Conservation (phyloP, 2,329 filamentous ascomycete genomes). For the Pseudogymnoascus sp. region DNA sequence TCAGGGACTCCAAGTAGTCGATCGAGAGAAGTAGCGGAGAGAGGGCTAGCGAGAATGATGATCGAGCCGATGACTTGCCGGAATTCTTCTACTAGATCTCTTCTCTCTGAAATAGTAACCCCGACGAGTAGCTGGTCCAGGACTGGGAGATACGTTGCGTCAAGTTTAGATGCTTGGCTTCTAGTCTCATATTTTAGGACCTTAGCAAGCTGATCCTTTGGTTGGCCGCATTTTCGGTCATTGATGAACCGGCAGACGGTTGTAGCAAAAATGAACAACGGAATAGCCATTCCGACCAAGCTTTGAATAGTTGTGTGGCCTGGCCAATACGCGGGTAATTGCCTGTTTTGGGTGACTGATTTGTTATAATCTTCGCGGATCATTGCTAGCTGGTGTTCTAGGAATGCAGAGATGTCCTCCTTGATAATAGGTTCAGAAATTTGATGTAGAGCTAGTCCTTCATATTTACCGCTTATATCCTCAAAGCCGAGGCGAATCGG, state of each 20-base stretch:
- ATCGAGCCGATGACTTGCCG: slow-evolving; percentile 14
- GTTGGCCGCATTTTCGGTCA: slow-evolving; percentile 18
- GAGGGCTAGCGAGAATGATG: slow-evolving; percentile 15
- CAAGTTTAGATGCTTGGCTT: slow-evolving; percentile 18
- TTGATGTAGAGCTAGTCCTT: slow-evolving; percentile 19
- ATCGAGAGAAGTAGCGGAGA: slow-evolving; percentile 17
- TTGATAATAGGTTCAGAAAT: slow-evolving; percentile 15
- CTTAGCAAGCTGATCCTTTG: slow-evolving; percentile 19
- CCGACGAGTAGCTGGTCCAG: slow-evolving; percentile 15
- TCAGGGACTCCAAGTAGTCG: slow-evolving; percentile 16
- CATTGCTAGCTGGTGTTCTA: slow-evolving; percentile 13
- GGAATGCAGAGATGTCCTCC: slow-evolving; percentile 17
- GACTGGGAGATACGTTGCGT: slow-evolving; percentile 22
- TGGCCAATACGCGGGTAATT: slow-evolving; percentile 28
- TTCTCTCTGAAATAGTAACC: slow-evolving; percentile 10
- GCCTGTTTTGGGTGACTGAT: slow-evolving; percentile 12
- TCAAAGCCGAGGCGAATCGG: slow-evolving; percentile 18
- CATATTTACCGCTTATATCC: slow-evolving; percentile 10
- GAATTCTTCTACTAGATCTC: neutral
- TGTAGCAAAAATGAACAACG: slow-evolving; percentile 32
- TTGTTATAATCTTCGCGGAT: slow-evolving; percentile 12
- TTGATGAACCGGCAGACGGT: slow-evolving; percentile 27
- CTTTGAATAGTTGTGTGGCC: slow-evolving; percentile 15
- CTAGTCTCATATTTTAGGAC: slow-evolving; percentile 20
- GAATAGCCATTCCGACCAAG: slow-evolving; percentile 26